Conservation (phyloP, 352 stramenopile genomes). For the Blastocystis sp. region DNA sequence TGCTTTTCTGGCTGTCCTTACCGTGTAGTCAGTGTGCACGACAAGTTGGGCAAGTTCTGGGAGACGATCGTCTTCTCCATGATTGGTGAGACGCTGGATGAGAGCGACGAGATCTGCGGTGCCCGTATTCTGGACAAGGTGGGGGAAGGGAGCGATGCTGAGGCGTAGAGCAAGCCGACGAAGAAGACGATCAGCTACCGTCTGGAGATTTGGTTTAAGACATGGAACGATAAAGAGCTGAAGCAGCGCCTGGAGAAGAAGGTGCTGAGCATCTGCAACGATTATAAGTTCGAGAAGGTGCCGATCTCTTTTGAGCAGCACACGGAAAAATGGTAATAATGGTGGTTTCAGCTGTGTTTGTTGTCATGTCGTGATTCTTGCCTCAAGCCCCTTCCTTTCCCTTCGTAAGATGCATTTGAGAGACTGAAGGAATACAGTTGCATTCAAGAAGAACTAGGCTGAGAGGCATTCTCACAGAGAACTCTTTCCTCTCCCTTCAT, state of each 20-base stretch:
- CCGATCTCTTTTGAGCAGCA: constrained; percentile 43
- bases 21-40: constrained; percentile 75
- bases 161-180: constrained; percentile 55
- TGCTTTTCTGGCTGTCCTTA: constrained; percentile 29
- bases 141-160: constrained; percentile 1
- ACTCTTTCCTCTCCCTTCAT: neutral
- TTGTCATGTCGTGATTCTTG: neutral
- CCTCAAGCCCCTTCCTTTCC: too few species aligned
- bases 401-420: too few species aligned
- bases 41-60: constrained; percentile 83
- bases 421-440: too few species aligned
- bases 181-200: constrained; percentile 70
- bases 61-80: constrained; percentile 83
- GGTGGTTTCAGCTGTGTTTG: neutral
- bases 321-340: neutral
- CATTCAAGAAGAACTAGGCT: too few species aligned
- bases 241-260: constrained; percentile 69
- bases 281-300: constrained; percentile 21
- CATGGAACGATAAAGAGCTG: constrained; percentile 68
- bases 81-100: constrained; percentile 83
- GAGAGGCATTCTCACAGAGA: too few species aligned
- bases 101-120: constrained; percentile 82
- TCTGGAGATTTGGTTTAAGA: constrained; percentile 71
- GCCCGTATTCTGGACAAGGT: constrained; percentile 84
- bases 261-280: constrained; percentile 14